Base-by-base conservation (phyloP, 305 asterid genomes). In the Fraxinus paxiana region DNA sequence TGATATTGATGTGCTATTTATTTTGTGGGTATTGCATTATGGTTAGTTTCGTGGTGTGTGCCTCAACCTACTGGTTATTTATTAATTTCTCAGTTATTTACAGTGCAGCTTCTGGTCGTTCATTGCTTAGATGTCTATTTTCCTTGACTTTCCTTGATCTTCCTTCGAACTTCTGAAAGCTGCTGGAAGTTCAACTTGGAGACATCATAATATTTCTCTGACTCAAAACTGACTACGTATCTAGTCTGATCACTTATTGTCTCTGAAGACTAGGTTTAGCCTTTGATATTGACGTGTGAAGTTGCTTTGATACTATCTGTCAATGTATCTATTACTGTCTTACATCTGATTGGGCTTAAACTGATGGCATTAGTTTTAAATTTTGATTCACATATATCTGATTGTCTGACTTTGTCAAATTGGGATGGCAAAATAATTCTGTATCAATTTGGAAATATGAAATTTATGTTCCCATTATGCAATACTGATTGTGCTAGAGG, bases 11-110 rank as follows among this genome's bases (percentile, higher is more conserved):
- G 71, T 79, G 48, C 80, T 75, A 37, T 81, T 78, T 73, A 54
- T 24, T 26, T 77, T 85, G 59, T 80, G 73, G 81, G 76, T 48
- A 33, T 59, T 73, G 26, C 34, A 34, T 15, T 54, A 77, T 77
- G 80, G 51, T 83, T 83, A 46, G 67, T 79, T 63, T 69, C 61
- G 15, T 83, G 70, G 74, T 79, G 71, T 76, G 84, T 70, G 72
- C 83, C 79, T 41, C 51, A 41, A 41, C n/a, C n/a, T 41, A 41
- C 51, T 41, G 51, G 51, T 41, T 9, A 10, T 41, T 38, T 41
- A 41, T 41, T 61, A 75, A 65, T 83, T 30, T 81, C 67, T 63
- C 41, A 73, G 22, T 61, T 81, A 59, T 82, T 77, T 76, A 51
- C 79, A 5, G 72, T 20, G 79, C 31, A 54, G 41, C 71, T 75